phyloP scores from a whole-genome alignment of 2,329 filamentous ascomycete genomes.

The Fusarium verticillioides region DNA sequence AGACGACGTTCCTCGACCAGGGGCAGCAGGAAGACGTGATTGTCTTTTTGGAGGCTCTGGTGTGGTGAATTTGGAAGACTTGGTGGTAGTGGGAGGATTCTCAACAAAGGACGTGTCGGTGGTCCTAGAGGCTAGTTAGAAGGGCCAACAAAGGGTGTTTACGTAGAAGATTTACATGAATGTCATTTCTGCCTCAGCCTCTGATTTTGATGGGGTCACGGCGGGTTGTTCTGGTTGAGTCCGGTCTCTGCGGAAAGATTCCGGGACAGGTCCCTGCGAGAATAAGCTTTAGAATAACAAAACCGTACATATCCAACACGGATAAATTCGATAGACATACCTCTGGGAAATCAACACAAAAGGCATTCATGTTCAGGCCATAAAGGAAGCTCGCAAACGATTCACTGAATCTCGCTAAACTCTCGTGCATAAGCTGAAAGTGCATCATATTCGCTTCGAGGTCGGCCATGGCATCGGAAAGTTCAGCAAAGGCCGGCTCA shows the following conservation, averaged over 20 bases:
- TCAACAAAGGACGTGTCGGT: constrained; percentile 93
- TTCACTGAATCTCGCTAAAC: constrained; percentile 90
- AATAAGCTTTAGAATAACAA: constrained; percentile 9
- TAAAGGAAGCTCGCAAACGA: constrained; percentile 96
- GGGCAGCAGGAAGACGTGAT: constrained; percentile 59
- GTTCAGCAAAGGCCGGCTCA: constrained; percentile 91
- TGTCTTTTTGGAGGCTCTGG: constrained; percentile 52
- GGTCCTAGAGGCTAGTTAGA: constrained; percentile 66
- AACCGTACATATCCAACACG: not conserved
- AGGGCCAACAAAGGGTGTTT: not conserved
- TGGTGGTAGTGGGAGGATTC: constrained; percentile 73
- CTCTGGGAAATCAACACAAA: constrained; percentile 97
- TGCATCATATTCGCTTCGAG: constrained; percentile 98
- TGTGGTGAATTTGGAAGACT: constrained; percentile 59
- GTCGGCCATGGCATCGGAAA: constrained; percentile 93
- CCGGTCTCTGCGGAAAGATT: constrained; percentile 80
- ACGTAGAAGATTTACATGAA: constrained; percentile 73
- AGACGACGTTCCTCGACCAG: constrained; percentile 52
- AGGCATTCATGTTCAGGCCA: constrained; percentile 98
- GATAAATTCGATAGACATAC: constrained; percentile 56
- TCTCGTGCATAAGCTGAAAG: constrained; percentile 96
- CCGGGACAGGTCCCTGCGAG: constrained; percentile 78
- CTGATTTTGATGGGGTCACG: constrained; percentile 44
- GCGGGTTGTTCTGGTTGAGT: constrained; percentile 63
- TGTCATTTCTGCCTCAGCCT: constrained; percentile 76